Evolutionary conservation across 139 green algal species (phyloP).

Genomic region (Asterochloris sp.): DNA sequence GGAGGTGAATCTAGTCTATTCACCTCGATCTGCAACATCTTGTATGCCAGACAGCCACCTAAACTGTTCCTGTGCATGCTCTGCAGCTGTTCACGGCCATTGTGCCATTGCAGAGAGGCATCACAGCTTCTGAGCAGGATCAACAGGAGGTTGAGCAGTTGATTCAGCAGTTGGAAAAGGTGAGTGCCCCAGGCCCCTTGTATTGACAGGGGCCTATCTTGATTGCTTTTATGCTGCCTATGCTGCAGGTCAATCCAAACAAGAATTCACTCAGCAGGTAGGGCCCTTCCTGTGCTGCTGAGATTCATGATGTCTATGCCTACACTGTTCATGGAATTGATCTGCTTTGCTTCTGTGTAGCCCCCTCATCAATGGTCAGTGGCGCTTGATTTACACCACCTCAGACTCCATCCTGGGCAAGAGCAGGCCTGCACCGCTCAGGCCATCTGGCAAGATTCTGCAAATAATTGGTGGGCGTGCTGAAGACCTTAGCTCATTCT

Average conservation of each 20-base stretch:
- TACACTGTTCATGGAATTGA: too few relatives aligned
- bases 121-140: slow-evolving; percentile 45
- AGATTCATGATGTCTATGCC: too few relatives aligned
- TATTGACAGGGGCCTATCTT: slow-evolving; percentile 41
- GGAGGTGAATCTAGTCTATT: background rate
- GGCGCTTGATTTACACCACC: slow-evolving; percentile 92
- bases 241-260: slow-evolving; percentile 20
- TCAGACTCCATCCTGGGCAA: slow-evolving; percentile 69
- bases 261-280: background rate
- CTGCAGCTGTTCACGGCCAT: slow-evolving; percentile 60
- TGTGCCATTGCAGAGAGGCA: slow-evolving; percentile 45
- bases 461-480: slow-evolving; percentile 61
- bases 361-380: slow-evolving; percentile 59
- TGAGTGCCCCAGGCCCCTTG: slow-evolving; percentile 48
- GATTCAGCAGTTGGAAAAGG: slow-evolving; percentile 51
- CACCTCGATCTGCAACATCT: background rate
- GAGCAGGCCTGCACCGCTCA: slow-evolving; percentile 54
- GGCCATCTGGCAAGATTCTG: slow-evolving; percentile 80
- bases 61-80: background rate
- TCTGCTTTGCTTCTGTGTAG: background rate
- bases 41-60: background rate
- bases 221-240: slow-evolving; percentile 30
- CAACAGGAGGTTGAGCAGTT: slow-evolving; percentile 51
- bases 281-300: too few relatives aligned
- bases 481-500: background rate